phyloP scores from a whole-genome alignment of 306 rosid species.

The Sicyos edulis region DNA sequence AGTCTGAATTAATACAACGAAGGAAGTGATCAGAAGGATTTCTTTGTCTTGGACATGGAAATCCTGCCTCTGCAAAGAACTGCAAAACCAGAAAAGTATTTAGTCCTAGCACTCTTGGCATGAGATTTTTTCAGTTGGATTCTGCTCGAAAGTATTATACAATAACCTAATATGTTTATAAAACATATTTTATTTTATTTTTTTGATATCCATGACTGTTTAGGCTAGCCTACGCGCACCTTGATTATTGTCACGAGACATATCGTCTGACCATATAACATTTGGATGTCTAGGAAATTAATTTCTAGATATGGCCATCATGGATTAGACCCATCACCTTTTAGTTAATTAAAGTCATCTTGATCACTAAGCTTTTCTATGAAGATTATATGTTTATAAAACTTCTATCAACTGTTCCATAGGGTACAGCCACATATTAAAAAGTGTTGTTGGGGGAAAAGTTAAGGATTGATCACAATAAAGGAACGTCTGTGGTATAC shows the following conservation, averaged over 20 bases:
- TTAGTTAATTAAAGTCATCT: no score
- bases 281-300: no score
- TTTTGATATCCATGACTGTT: no score
- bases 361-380: no score
- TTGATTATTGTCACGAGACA: no score
- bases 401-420: not conserved
- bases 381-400: not conserved
- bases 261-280: no score
- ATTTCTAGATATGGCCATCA: no score
- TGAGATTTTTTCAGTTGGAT: constrained; percentile 4
- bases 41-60: constrained; percentile 86
- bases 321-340: no score
- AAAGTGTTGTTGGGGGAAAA: not conserved
- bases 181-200: not conserved
- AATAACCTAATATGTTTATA: not conserved
- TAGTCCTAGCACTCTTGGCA: not conserved
- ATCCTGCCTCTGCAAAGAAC: constrained; percentile 81
- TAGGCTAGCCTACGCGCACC: no score
- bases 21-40: constrained; percentile 97
- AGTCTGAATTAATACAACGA: constrained; percentile 82
- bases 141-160: not conserved
- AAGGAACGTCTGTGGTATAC: not conserved
- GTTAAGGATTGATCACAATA: not conserved
- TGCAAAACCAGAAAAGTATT: constrained; percentile 23
- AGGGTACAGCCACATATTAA: not conserved